phyloP scores from a whole-genome alignment of 805 yeast species.

The Kregervanrija delftensis region DNA sequence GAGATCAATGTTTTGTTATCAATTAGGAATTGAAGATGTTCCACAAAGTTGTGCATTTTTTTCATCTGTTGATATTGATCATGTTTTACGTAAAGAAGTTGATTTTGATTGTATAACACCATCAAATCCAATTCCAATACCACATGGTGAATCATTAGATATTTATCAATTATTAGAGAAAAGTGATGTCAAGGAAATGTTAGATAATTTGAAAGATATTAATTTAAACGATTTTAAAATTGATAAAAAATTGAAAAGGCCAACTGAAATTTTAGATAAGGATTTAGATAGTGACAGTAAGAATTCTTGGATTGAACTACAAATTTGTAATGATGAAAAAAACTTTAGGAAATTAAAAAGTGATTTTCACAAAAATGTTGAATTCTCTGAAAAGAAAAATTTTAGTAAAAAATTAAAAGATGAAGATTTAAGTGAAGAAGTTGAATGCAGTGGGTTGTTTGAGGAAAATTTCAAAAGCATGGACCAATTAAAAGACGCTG shows the following conservation, averaged over 20 bases:
- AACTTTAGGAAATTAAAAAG: conserved; percentile 25
- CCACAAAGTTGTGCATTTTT: conserved; percentile 97
- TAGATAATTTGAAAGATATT: conserved; percentile 10
- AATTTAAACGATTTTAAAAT: conserved; percentile 13
- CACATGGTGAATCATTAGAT: conserved; percentile 72
- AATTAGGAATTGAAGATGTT: conserved; percentile 77
- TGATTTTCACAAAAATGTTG: conserved; percentile 13
- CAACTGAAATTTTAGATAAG: conserved; percentile 24
- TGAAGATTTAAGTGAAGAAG: conserved; percentile 14
- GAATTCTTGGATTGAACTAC: conserved; percentile 23
- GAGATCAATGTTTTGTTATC: conserved; percentile 89
- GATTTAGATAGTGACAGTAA: conserved; percentile 17
- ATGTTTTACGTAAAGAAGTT: conserved; percentile 88
- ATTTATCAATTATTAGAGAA: conserved; percentile 46
- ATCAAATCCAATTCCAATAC: conserved; percentile 62
- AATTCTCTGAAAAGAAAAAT: conserved; percentile 8
- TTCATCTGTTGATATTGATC: conserved; percentile 88
- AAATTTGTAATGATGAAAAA: conserved; percentile 20
- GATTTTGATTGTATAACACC: conserved; percentile 87
- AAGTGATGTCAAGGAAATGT: conserved; percentile 25
- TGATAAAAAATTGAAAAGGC: conserved; percentile 10
- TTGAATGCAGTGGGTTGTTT: conserved; percentile 13
- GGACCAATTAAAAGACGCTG: conserved; percentile 18
- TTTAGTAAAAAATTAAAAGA: conserved; percentile 11
- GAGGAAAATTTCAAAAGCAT: conserved; percentile 5